Evolutionary conservation across 1,139 yeast genomes (phyloP), one percentile per base, ranked within the genome.

Genomic region (Taphrina betulina): DNA sequence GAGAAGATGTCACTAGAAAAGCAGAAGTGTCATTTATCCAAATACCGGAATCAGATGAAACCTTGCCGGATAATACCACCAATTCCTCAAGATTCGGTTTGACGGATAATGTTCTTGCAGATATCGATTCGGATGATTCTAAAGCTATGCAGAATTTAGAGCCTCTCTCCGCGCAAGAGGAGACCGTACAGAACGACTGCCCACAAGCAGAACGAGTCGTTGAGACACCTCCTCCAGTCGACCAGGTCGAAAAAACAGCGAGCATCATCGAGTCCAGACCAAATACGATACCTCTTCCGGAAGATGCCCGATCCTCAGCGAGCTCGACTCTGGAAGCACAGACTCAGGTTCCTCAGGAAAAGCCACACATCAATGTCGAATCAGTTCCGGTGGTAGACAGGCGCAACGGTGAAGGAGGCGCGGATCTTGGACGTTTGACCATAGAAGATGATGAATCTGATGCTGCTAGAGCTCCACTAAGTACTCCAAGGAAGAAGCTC

Each of bases 371-470:
- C 7, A 26, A 12, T 26, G 31, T 12, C 12, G n/a, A n/a, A n/a
- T n/a, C n/a, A n/a, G n/a, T n/a, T n/a, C n/a, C n/a, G n/a, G n/a
- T n/a, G n/a, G n/a, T n/a, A n/a, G n/a, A n/a, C n/a, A n/a, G n/a
- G n/a, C n/a, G n/a, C 22, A 22, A 4, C 31, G 12, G 14, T 17
- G 31, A 22, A 3, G 48, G 17, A 8, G 17, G 28, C 2, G 14
- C 7, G 17, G 46, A 24, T 8, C 38, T 50, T 10, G 54, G 29
- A n/a, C 33, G 23, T 14, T 12, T 50, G 22, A 12, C 40, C 3
- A 28, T 40, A 14, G 44, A 37, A 12, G 54, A 50, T 31, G 22
- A n/a, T 4, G 34, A 46, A 14, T 22, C 43, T 17, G 48, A 57
- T 33, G 10, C 37, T 17, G 12, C 12, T 3, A 26, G 36, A 36